Base-by-base conservation (phyloP, 768 basidiomycete species). In the Hygrophoropsis aurantiaca region DNA sequence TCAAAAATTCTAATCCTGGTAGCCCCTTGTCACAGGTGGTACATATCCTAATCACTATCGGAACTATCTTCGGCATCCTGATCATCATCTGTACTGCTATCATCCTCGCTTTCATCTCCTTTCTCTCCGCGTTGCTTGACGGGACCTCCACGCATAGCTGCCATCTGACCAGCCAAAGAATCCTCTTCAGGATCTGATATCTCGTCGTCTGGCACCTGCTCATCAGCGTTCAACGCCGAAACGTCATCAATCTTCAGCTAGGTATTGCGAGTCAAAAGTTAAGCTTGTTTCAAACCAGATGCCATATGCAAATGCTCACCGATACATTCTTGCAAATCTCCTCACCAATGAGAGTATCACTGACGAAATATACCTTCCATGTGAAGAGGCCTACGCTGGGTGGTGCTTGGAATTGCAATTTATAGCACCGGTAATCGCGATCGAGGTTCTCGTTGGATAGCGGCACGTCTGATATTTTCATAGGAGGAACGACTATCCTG, bases 141-240 rank as follows among this genome's bases (percentile, higher is more conserved):
- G 16, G 79, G 56, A 3, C 85, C 88, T 4, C 94, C 94, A 36
- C 89, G 83, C 91, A 99, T 92, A 36, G 84, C 83, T 5, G 94
- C 94, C 91, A 98, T 95, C 74, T 99, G 97, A 7, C 97, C 97
- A 4, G 94, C 97, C 42, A 98, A 71, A 20, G 87, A 81, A 66
- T 98, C 97, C 66, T 98, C 97, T 24, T 98, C 97, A 0, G 97
- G 97, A 40, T 98, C 97, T 0, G 94, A 97, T 53, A 98, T 99
- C 49, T 97, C 94, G 59, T 97, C 94, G 27, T 95, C 94, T 18
- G 71, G 71, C 23, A 69, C 78, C 46, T 78, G 72, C 33, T 85
- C 85, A 5, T 84, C 83, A 0, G 71, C 70, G 10, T 63, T 72
- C 15, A 85, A 69, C 1, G 73, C 73, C 9, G 84, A 75, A 3